Base-by-base conservation (phyloP, 345 rosid species). In the Euphorbia tirucalli region DNA sequence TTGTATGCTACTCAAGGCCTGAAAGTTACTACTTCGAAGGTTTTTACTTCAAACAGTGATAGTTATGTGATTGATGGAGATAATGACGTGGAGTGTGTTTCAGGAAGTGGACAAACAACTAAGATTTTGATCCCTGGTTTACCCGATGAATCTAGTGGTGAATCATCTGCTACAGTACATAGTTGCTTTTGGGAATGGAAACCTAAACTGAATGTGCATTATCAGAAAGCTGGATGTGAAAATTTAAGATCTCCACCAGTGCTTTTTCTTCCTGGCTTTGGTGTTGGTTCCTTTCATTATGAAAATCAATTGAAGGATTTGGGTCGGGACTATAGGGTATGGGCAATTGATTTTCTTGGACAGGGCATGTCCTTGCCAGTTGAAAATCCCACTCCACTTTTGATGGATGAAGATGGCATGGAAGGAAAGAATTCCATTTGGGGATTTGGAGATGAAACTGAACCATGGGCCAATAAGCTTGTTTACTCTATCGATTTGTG, bases 281-380 rank as follows among this genome's bases (percentile, higher is more conserved):
- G 99, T 61, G 97, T 92, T 65, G 97, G 99, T 83, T 86, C 97
- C 9, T 94, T 95, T 78, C 99, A 95, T 78, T 92, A 87, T 35
- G 97, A 90, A 83, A 95, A 90, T 86, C 97, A 95, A 74, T 82
- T 95, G 61, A 86, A 78, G 76, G 97, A 90, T 85, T 83, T 95
- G 39, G 99, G 97, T 7, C 87, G 90, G 65, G 97, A 92, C 67
- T 88, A 79, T 71, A 75, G 97, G 82, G 99, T 90, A n/a, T 95
- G 93, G 95, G 96, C 99, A 7, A 81, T 90, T 52, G 99, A 95
- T 85, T 95, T 95, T 84, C 87, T 95, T 5, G 99, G 99, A 5
- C 99, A 92, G 78, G 97, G 99, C 68, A 76, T 81, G 83, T 92
- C 97, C 5, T 83, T 95, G 66, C 97, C 97, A 0, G 61, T 74